These are phyloP conservation scores for Vaccinium macrocarpon DNA, from an alignment of 148 eudicot species.

Conservation along the genomic window DNA sequence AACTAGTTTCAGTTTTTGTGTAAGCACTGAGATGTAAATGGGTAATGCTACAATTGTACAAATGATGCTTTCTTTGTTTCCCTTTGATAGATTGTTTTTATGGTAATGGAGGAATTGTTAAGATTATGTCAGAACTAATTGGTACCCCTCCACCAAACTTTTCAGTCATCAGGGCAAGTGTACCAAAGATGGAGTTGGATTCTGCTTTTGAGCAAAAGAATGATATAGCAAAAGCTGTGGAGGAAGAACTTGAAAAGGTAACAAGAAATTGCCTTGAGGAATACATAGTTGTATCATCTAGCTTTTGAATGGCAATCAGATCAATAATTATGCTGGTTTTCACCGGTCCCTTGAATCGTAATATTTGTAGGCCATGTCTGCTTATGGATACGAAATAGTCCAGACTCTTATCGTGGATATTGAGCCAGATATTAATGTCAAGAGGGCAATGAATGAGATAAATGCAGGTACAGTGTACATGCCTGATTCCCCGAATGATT, in stretches of 20 bases:
- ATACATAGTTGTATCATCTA: not conserved
- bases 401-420: conserved; percentile 59
- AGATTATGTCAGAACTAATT: conserved; percentile 17
- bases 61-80: not conserved
- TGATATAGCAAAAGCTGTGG: conserved; percentile 44
- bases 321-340: not conserved
- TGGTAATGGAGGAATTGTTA: not conserved
- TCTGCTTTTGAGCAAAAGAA: conserved; percentile 43
- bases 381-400: conserved; percentile 54
- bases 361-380: conserved; percentile 46
- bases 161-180: conserved; percentile 46
- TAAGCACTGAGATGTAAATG: not conserved
- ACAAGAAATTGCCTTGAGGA: not conserved
- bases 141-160: conserved; percentile 7
- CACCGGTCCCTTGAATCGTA: not conserved
- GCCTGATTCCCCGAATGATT: not conserved
- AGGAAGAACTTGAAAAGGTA: conserved; percentile 42
- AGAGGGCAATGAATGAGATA: conserved; percentile 58
- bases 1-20: not conserved
- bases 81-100: not conserved
- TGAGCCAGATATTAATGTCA: conserved; percentile 53
- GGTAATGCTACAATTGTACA: not conserved
- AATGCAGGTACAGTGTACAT: conserved; percentile 38
- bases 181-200: conserved; percentile 39
- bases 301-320: not conserved